These are phyloP conservation scores for Xenoacremonium recifei DNA, from an alignment of 2,329 filamentous ascomycete species.

Conservation along the genomic window DNA sequence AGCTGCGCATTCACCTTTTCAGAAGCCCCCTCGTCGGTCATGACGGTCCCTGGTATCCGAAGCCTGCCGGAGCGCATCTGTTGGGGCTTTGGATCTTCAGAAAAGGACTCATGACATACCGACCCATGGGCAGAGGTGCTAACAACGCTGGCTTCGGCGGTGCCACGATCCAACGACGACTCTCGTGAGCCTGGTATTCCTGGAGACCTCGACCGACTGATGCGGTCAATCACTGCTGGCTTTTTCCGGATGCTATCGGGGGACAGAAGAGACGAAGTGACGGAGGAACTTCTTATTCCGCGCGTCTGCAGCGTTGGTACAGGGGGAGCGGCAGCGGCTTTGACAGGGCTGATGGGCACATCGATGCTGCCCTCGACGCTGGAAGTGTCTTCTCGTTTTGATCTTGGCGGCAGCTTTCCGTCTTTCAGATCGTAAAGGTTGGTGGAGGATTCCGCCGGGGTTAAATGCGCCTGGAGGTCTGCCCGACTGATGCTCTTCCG, in stretches of 20 bases:
- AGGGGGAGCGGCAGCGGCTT: conserved; percentile 30
- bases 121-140: conserved; percentile 59
- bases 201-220: conserved; percentile 45
- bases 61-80: conserved; percentile 45
- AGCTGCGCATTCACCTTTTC: conserved; percentile 60
- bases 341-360: conserved; percentile 42
- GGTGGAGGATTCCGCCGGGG: conserved; percentile 33
- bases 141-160: conserved; percentile 55
- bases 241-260: conserved; percentile 41
- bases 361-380: conserved; percentile 46
- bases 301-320: conserved; percentile 35
- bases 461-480: conserved; percentile 38
- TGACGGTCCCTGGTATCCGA: conserved; percentile 56
- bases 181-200: conserved; percentile 50
- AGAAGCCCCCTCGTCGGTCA: conserved; percentile 52
- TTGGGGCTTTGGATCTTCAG: conserved; percentile 43
- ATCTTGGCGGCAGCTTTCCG: conserved; percentile 31
- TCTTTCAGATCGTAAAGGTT: conserved; percentile 39
- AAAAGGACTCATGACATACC: conserved; percentile 57
- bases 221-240: conserved; percentile 55
- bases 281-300: conserved; percentile 33
- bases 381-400: conserved; percentile 42
- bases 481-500: conserved; percentile 44
- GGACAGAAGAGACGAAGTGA: conserved; percentile 33
- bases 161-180: conserved; percentile 58